phyloP scores from a whole-genome alignment of 345 rosid genomes.

The Moricandia arvensis region DNA sequence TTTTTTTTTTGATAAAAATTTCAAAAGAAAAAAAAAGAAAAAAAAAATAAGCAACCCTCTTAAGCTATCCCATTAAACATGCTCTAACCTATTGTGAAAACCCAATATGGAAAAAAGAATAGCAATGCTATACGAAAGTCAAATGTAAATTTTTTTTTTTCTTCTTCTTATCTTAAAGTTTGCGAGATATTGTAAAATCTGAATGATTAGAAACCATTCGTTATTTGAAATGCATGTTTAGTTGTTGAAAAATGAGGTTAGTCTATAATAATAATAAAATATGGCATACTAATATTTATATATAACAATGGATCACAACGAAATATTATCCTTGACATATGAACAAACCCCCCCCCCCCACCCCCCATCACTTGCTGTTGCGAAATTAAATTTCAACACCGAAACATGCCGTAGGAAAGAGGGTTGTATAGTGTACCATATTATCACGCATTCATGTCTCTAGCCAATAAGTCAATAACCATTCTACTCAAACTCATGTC shows the following conservation, averaged over 20 bases:
- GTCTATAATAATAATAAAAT: neutral
- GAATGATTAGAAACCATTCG: neutral
- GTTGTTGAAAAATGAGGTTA: neutral
- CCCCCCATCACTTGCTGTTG: constrained; percentile 13
- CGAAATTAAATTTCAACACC: neutral
- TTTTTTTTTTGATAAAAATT: too few relatives aligned
- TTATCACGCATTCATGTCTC: constrained; percentile 11
- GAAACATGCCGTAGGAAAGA: constrained; percentile 2
- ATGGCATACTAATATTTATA: neutral
- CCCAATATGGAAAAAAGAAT: neutral
- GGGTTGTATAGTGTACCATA: constrained; percentile 13
- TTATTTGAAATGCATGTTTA: neutral
- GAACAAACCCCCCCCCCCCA: neutral
- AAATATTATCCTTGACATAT: neutral
- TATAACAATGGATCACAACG: neutral
- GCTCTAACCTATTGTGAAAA: constrained; percentile 14
- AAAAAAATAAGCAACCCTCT: too few relatives aligned
- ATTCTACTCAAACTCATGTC: neutral
- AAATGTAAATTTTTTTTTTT: neutral
- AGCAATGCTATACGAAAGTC: constrained; percentile 9
- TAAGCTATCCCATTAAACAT: too few relatives aligned
- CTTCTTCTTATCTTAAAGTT: neutral
- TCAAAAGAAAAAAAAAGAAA: too few relatives aligned
- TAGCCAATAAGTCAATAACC: neutral
- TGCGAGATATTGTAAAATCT: neutral